phyloP scores from a whole-genome alignment of 2,329 filamentous ascomycete genomes.

The Trichophyton verrucosum region DNA sequence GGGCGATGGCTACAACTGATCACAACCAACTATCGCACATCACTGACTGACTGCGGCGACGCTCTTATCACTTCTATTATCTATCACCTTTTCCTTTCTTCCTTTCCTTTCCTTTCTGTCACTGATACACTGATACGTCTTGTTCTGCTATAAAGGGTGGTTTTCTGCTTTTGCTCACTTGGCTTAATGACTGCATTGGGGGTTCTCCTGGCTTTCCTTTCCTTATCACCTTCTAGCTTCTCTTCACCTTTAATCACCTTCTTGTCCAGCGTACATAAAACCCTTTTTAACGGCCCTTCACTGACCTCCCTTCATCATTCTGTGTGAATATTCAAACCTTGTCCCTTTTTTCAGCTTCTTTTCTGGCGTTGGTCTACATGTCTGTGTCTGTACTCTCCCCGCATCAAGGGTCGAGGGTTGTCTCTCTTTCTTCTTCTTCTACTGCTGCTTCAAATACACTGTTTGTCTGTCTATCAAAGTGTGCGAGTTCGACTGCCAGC shows the following conservation, averaged over 20 bases:
- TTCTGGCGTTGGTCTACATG: background rate
- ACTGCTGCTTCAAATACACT: background rate
- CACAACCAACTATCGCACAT: no score
- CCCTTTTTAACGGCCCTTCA: background rate
- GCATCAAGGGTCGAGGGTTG: background rate
- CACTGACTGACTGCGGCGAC: no score
- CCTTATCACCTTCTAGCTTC: background rate
- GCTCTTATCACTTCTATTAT: background rate
- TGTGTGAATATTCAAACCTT: background rate
- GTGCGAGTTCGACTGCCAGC: no score
- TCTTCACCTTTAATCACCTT: background rate
- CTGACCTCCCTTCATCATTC: background rate
- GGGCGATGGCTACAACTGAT: constrained; percentile 17
- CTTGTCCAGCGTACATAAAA: background rate
- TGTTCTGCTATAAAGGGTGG: background rate
- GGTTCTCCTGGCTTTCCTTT: background rate
- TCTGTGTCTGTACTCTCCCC: background rate
- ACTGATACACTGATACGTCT: background rate
- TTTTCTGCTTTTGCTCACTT: background rate
- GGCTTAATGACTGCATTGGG: background rate
- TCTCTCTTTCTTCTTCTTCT: background rate
- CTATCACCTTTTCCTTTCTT: background rate
- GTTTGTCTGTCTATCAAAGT: background rate
- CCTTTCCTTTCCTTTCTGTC: background rate
- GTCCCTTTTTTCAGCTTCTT: background rate